phyloP scores from a whole-genome alignment of 2,329 filamentous ascomycete genomes.

The Trichoderma endophyticum region DNA sequence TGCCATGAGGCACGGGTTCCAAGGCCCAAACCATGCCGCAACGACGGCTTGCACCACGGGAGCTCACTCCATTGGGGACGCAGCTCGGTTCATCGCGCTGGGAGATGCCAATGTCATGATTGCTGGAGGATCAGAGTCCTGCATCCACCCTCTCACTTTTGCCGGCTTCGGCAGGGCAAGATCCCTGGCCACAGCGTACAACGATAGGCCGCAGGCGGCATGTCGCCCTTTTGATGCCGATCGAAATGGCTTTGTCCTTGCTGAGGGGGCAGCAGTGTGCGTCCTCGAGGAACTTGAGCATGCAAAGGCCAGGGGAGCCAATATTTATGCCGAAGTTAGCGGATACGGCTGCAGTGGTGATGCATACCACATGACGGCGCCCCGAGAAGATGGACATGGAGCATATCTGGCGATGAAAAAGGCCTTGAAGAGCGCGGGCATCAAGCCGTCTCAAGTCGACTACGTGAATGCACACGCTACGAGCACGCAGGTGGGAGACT shows the following conservation, averaged over 20 bases:
- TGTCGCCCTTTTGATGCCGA: constrained; percentile 84
- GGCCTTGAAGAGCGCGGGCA: constrained; percentile 68
- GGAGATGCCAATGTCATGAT: constrained; percentile 95
- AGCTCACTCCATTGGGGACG: constrained; percentile 90
- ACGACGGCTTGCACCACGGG: constrained; percentile 97
- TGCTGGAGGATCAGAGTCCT: constrained; percentile 91
- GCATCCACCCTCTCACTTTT: constrained; percentile 89
- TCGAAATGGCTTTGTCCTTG: constrained; percentile 84
- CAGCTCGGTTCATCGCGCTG: constrained; percentile 84
- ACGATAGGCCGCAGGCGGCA: constrained; percentile 64
- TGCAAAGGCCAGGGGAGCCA: constrained; percentile 72
- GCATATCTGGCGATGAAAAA: constrained; percentile 81
- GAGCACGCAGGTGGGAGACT: constrained; percentile 79
- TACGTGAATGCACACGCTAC: constrained; percentile 98
- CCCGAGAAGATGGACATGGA: constrained; percentile 75
- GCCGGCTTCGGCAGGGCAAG: constrained; percentile 87
- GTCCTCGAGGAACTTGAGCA: constrained; percentile 89
- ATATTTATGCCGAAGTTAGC: constrained; percentile 81
- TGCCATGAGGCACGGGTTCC: constrained; percentile 85
- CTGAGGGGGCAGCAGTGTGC: constrained; percentile 85
- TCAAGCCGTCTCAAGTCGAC: constrained; percentile 69
- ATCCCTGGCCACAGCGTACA: constrained; percentile 79
- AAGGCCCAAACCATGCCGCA: constrained; percentile 87
- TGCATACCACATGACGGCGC: constrained; percentile 90
- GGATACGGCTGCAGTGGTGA: constrained; percentile 92